Percentiles rank a stretch among this genome's conserved stretches.
Conservation (phyloP, 192 early-diverging fungal genomes). For the Coemansia brasiliensis region DNA sequence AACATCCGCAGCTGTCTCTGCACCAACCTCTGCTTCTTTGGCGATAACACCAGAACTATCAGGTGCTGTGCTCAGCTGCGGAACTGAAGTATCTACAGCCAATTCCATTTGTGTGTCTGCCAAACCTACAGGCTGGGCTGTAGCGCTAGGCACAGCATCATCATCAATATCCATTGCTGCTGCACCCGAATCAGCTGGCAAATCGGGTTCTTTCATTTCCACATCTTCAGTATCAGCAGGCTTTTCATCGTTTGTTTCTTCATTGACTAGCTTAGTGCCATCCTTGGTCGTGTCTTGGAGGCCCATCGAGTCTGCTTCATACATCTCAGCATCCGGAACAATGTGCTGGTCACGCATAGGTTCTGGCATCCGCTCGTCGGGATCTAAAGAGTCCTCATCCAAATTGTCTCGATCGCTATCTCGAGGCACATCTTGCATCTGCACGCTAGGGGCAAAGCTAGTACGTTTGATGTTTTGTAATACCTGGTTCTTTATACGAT, state of each 20-base stretch:
- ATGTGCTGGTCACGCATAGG: conserved; percentile 46
- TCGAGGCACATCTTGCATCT: conserved; percentile 56
- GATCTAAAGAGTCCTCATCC: conserved; percentile 49
- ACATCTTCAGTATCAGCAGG: conserved; percentile 5
- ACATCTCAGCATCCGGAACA: conserved; percentile 54
- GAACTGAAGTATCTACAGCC: not conserved
- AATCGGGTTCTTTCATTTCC: conserved; percentile 25
- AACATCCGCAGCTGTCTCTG: too few species aligned
- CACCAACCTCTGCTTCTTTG: too few species aligned
- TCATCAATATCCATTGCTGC: conserved; percentile 35
- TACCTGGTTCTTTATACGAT: conserved; percentile 64
- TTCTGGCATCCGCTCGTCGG: conserved; percentile 55
- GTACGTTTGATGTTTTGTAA: conserved; percentile 65
- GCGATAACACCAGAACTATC: not conserved
- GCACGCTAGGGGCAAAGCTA: conserved; percentile 62
- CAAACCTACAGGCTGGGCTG: not conserved
- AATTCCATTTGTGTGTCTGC: not conserved
- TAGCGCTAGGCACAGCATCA: not conserved
- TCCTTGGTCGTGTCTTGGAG: conserved; percentile 26
- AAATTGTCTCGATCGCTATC: conserved; percentile 40
- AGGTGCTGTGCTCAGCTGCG: not conserved
- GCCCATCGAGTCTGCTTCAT: conserved; percentile 54
- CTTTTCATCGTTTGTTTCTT: conserved; percentile 25
- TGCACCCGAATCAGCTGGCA: not conserved
- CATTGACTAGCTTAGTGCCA: conserved; percentile 47